A percentile compares a stretch with the other conserved stretches of the same genome.
Conservation (phyloP, 257 asterid genomes). For the Solanum boliviense region DNA sequence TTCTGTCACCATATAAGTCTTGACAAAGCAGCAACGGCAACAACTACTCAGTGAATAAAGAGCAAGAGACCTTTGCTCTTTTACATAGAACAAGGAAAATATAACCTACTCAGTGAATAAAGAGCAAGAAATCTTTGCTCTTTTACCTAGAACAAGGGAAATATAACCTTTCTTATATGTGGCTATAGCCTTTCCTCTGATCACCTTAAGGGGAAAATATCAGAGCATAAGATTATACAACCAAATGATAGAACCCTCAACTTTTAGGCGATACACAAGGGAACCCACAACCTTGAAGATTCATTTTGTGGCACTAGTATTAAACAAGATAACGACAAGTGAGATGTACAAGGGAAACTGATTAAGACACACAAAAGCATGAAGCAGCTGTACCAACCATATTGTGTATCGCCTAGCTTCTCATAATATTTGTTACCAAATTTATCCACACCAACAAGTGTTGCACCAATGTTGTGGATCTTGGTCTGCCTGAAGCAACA, state of each 20-base stretch:
- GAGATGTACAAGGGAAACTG: neutral
- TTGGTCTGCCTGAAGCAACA: conserved; percentile 62
- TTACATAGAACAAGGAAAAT: neutral
- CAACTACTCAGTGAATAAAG: neutral
- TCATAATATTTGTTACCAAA: conserved; percentile 91
- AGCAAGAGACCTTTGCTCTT: neutral
- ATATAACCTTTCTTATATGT: neutral
- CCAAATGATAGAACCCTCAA: neutral
- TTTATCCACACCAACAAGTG: conserved; percentile 78
- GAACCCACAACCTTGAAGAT: neutral
- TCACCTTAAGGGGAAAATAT: neutral
- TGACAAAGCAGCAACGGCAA: neutral
- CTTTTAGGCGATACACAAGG: neutral
- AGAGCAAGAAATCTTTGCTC: neutral
- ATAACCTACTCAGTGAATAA: neutral
- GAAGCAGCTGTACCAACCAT: conserved; percentile 41
- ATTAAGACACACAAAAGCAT: neutral
- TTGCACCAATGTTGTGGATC: conserved; percentile 93
- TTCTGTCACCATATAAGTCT: neutral
- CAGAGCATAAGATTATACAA: neutral
- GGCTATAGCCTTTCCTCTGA: neutral
- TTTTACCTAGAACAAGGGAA: neutral
- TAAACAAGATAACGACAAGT: neutral
- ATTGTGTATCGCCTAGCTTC: conserved; percentile 78
- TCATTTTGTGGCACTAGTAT: neutral